Evolutionary conservation across 139 green algal genomes (phyloP).

Genomic region (Haematococcus sp.): DNA sequence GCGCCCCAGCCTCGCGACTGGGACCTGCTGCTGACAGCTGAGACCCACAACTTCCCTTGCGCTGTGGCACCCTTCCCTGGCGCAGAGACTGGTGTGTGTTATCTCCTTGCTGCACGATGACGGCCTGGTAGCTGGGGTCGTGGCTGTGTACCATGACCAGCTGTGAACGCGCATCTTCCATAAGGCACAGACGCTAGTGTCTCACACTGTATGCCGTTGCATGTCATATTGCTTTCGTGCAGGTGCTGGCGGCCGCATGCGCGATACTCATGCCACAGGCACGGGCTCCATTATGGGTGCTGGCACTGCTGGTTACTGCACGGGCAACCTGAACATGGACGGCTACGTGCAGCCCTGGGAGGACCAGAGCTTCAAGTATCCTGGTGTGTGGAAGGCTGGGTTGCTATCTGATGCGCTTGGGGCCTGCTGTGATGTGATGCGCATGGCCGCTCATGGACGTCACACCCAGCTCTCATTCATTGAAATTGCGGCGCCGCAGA

Average conservation of each 20-base stretch:
- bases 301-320: slow-evolving; percentile 94
- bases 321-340: slow-evolving; percentile 89
- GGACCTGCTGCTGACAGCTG: slow-evolving; percentile 97
- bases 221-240: too few relatives aligned
- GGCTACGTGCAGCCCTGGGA: slow-evolving; percentile 46
- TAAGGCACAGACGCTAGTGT: too few relatives aligned
- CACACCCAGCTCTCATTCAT: too few relatives aligned
- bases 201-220: neutral
- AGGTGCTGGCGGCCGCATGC: slow-evolving; percentile 93
- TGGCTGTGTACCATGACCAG: too few relatives aligned
- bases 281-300: slow-evolving; percentile 94
- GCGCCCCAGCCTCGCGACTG: slow-evolving; percentile 74
- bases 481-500: slow-evolving; percentile 4
- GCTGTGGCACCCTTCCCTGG: slow-evolving; percentile 90
- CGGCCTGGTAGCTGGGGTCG: too few relatives aligned
- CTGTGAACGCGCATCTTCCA: too few relatives aligned
- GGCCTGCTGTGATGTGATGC: too few relatives aligned
- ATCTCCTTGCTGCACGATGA: too few relatives aligned
- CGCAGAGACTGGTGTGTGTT: neutral
- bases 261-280: slow-evolving; percentile 98
- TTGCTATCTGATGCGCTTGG: too few relatives aligned
- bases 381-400: neutral
- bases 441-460: too few relatives aligned
- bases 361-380: slow-evolving; percentile 34
- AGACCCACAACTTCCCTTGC: slow-evolving; percentile 99